Evolutionary conservation across 2,329 filamentous ascomycete genomes (phyloP).

Genomic region (Gnomoniopsis sp.): DNA sequence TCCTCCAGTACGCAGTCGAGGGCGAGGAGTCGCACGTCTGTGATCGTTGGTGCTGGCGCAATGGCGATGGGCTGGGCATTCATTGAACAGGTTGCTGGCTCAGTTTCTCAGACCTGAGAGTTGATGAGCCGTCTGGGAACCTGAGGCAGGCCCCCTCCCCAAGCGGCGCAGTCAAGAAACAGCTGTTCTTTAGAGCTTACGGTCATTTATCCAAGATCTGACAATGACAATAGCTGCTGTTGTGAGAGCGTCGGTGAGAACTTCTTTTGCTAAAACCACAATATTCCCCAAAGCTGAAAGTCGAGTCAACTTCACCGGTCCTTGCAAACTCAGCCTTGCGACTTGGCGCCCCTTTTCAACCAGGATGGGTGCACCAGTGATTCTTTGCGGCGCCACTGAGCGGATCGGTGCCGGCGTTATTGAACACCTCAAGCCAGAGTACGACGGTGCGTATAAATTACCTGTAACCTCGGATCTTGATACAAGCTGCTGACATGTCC

Average conservation of each 20-base stretch:
- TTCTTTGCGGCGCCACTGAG: conserved; percentile 24
- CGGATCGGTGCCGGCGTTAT: conserved; percentile 20
- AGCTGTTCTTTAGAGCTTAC: background rate
- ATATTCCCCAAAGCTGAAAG: background rate
- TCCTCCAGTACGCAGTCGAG: too few relatives aligned
- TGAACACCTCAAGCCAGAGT: conserved; percentile 23
- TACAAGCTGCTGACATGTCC: background rate
- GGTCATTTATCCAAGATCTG: background rate
- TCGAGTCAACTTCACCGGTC: background rate
- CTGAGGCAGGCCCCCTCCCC: too few relatives aligned
- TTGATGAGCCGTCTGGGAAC: background rate
- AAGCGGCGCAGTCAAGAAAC: too few relatives aligned
- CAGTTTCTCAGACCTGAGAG: background rate
- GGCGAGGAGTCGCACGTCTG: too few relatives aligned
- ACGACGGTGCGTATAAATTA: conserved; percentile 20
- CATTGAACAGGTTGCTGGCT: background rate
- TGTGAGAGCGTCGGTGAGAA: background rate
- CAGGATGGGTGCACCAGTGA: conserved; percentile 19
- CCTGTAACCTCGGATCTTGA: background rate
- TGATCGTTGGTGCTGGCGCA: too few relatives aligned
- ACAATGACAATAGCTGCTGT: background rate
- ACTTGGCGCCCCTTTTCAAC: background rate
- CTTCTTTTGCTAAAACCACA: background rate
- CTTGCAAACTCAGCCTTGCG: background rate
- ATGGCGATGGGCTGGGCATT: too few relatives aligned